A percentile compares a stretch with the other conserved stretches of the same genome.
Evolutionary conservation across 495 filamentous ascomycete species (phyloP).

Genomic region (Aspergillus indologenus): DNA sequence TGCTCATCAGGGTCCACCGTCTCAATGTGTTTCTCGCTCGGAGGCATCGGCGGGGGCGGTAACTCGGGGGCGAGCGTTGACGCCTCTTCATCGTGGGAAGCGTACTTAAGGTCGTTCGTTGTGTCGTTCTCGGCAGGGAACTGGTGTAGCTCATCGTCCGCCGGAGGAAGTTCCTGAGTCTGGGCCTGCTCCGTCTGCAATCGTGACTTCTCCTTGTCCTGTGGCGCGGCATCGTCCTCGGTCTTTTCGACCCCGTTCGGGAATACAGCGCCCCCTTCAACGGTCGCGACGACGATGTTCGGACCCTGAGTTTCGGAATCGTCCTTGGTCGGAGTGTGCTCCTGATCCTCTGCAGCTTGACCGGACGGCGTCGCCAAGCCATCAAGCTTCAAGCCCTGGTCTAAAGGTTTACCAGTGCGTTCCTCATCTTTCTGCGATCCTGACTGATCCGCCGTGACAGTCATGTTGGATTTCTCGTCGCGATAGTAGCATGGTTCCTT

Average conservation of each 20-base stretch:
- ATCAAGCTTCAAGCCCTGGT: constrained; percentile 25
- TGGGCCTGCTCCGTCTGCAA: constrained; percentile 10
- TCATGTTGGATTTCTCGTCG: constrained; percentile 50
- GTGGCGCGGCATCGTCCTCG: constrained; percentile 7
- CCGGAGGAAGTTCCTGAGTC: constrained; percentile 12
- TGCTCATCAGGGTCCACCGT: constrained; percentile 39
- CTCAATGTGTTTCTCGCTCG: constrained; percentile 34
- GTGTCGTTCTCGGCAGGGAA: constrained; percentile 13
- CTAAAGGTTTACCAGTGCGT: constrained; percentile 12
- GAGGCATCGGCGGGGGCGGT: constrained; percentile 58
- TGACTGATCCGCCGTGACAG: constrained; percentile 33
- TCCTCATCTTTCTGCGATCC: constrained; percentile 36
- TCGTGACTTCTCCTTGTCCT: constrained; percentile 8
- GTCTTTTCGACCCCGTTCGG: constrained; percentile 8
- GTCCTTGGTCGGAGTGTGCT: constrained; percentile 10
- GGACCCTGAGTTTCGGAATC: constrained; percentile 8
- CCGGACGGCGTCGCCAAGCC: constrained; percentile 19
- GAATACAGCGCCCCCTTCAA: background rate
- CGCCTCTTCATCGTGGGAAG: constrained; percentile 31
- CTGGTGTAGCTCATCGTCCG: constrained; percentile 13
- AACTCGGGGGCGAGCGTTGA: constrained; percentile 41
- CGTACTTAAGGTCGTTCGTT: constrained; percentile 22
- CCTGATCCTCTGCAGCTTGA: constrained; percentile 16
- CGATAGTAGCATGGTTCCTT: constrained; percentile 46
- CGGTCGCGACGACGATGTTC: background rate